These are phyloP conservation scores for Penicillium palitans DNA, from an alignment of 2,329 filamentous ascomycete genomes.

Conservation along the genomic window DNA sequence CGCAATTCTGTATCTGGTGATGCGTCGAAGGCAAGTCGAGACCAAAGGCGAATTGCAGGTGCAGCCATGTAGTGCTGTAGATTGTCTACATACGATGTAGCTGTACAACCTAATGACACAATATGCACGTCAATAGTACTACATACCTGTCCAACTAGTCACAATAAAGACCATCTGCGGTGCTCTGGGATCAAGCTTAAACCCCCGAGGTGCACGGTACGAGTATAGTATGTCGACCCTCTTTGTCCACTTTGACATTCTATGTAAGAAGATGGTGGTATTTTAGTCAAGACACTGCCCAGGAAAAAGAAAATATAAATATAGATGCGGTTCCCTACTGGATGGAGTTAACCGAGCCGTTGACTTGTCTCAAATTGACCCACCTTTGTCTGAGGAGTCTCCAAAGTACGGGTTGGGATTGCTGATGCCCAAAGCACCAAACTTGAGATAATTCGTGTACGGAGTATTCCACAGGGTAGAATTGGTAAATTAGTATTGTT, in stretches of 20 bases:
- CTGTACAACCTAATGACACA: neutral
- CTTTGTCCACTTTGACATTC: neutral
- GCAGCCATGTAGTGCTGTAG: neutral
- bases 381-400: neutral
- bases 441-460: neutral
- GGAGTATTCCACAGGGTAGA: neutral
- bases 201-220: neutral
- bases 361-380: slow-evolving; percentile 3
- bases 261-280: neutral
- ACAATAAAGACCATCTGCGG: neutral
- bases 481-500: neutral
- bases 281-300: neutral
- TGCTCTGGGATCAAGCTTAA: slow-evolving; percentile 9
- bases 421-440: neutral
- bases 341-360: slow-evolving; percentile 7
- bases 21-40: neutral
- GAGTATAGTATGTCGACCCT: neutral
- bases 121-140: slow-evolving; percentile 1
- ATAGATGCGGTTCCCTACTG: slow-evolving; percentile 4
- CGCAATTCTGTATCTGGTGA: neutral
- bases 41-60: neutral
- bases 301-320: neutral
- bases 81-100: neutral
- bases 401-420: neutral
- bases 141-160: neutral